A percentile compares a stretch with the other conserved stretches of the same genome.
phyloP scores from a whole-genome alignment of 2,329 filamentous ascomycete genomes.

The Diaporthe sp. region DNA sequence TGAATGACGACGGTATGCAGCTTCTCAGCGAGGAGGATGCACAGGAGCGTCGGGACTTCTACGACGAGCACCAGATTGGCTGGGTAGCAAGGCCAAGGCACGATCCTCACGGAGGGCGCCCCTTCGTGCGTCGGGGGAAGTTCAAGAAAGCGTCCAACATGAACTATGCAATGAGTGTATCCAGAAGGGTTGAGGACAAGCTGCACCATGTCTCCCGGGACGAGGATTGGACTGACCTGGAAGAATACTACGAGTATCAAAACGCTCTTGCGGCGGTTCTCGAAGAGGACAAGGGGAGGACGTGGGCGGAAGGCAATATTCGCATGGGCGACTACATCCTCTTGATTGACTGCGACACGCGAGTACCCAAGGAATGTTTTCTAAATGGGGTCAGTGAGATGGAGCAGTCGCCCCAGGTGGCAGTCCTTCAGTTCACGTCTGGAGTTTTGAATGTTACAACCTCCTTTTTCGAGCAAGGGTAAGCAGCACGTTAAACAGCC shows the following conservation, averaged over 20 bases:
- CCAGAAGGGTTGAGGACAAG: slow-evolving; percentile 79
- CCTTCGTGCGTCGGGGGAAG: slow-evolving; percentile 73
- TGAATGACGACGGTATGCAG: slow-evolving; percentile 83
- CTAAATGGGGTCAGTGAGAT: slow-evolving; percentile 83
- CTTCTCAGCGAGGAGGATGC: slow-evolving; percentile 64
- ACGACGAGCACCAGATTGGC: slow-evolving; percentile 77
- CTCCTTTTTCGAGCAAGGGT: slow-evolving; percentile 79
- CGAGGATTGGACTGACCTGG: slow-evolving; percentile 75
- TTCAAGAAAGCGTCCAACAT: slow-evolving; percentile 82
- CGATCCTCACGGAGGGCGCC: slow-evolving; percentile 66
- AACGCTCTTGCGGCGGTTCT: slow-evolving; percentile 75
- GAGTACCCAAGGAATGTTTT: slow-evolving; percentile 82
- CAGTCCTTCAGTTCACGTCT: slow-evolving; percentile 79
- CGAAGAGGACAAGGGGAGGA: slow-evolving; percentile 73
- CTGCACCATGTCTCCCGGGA: slow-evolving; percentile 69
- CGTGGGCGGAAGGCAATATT: slow-evolving; percentile 90
- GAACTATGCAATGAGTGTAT: slow-evolving; percentile 79
- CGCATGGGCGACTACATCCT: slow-evolving; percentile 88
- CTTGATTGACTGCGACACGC: slow-evolving; percentile 84
- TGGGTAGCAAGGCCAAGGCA: slow-evolving; percentile 78
- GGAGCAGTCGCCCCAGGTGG: slow-evolving; percentile 77
- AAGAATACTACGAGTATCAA: slow-evolving; percentile 78
- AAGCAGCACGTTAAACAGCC: slow-evolving; percentile 42
- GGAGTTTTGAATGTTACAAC: slow-evolving; percentile 83
- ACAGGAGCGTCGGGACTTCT: slow-evolving; percentile 64